Conservation (phyloP, 768 basidiomycete genomes). For the Naganishia vaughanmartiniae region DNA sequence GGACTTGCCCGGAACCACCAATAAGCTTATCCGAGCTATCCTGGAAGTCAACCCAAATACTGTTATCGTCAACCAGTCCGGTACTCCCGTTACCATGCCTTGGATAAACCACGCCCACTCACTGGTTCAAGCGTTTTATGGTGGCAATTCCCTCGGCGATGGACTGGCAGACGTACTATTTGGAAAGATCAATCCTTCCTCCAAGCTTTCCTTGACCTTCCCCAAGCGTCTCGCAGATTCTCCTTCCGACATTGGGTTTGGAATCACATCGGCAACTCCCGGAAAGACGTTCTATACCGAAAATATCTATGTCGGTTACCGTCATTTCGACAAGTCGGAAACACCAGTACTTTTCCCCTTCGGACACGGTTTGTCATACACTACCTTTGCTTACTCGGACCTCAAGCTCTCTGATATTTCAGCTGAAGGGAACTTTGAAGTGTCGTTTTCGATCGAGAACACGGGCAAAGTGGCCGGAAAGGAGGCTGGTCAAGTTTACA, state of each 20-base stretch:
- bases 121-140: conserved; percentile 43
- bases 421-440: conserved; percentile 37
- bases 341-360: conserved; percentile 66
- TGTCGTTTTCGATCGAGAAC: conserved; percentile 57
- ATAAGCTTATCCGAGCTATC: conserved; percentile 38
- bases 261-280: conserved; percentile 32
- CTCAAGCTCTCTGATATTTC: conserved; percentile 52
- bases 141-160: conserved; percentile 38
- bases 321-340: conserved; percentile 31
- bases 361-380: conserved; percentile 75
- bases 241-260: conserved; percentile 54
- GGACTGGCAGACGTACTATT: no score
- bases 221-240: conserved; percentile 55
- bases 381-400: conserved; percentile 62
- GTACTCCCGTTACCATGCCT: conserved; percentile 60
- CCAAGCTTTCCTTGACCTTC: no score
- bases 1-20: conserved; percentile 35
- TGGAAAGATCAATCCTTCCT: background rate
- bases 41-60: conserved; percentile 38
- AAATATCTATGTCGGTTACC: conserved; percentile 33
- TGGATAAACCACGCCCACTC: conserved; percentile 56
- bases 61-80: conserved; percentile 37
- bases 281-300: conserved; percentile 34
- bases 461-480: conserved; percentile 60
- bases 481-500: conserved; percentile 68